Conservation (phyloP, 2,329 filamentous ascomycete genomes). For the Xylaria sp. region DNA sequence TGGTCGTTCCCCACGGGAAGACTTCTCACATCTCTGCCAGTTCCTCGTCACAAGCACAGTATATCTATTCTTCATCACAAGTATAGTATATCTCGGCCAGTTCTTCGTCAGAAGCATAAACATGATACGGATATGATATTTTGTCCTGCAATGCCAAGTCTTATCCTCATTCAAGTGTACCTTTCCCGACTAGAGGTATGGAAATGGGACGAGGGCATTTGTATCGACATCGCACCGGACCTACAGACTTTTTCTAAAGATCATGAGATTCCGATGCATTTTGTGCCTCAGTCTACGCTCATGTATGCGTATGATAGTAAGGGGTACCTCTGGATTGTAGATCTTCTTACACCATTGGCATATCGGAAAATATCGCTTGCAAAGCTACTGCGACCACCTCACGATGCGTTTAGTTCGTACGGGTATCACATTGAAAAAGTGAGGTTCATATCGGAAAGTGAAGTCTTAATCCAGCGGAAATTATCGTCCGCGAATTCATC, state of each 20-base stretch:
- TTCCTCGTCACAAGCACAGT: background rate
- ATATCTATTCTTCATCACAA: too few relatives aligned
- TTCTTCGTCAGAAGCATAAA: background rate
- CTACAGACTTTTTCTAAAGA: background rate
- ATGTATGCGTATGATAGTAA: background rate
- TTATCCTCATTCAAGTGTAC: background rate
- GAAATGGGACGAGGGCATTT: background rate
- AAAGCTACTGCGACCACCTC: background rate
- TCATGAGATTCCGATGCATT: background rate
- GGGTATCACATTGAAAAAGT: too few relatives aligned
- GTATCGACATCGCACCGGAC: background rate
- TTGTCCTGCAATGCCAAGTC: background rate
- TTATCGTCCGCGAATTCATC: background rate
- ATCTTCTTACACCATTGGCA: background rate
- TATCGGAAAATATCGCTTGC: background rate
- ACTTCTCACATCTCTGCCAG: background rate
- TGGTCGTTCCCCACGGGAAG: background rate
- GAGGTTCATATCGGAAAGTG: background rate
- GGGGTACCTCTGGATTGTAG: background rate
- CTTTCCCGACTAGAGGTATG: background rate
- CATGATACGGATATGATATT: background rate
- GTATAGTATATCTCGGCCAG: background rate
- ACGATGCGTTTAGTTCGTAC: background rate
- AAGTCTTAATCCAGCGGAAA: background rate
- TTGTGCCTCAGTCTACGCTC: conserved; percentile 4